Evolutionary conservation across 2,329 filamentous ascomycete species (phyloP).

Genomic region (Aurifilum marmelostoma): DNA sequence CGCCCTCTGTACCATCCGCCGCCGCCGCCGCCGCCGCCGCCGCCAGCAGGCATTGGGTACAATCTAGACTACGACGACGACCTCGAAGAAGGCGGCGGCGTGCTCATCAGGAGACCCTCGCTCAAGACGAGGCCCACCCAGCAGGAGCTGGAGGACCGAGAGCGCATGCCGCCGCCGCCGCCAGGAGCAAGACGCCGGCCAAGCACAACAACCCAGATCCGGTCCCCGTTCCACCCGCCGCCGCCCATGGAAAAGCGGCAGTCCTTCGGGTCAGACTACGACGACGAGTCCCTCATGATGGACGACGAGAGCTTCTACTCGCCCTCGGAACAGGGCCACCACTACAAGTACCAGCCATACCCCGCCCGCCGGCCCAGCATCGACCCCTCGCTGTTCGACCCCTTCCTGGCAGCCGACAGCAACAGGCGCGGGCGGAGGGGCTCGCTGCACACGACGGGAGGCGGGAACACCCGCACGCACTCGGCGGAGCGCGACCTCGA

Average conservation of each 20-base stretch:
- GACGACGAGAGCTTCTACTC: constrained; percentile 44
- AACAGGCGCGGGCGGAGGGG: constrained; percentile 42
- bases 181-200: constrained; percentile 40
- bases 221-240: constrained; percentile 37
- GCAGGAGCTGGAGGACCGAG: constrained; percentile 49
- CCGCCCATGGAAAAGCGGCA: constrained; percentile 31
- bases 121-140: constrained; percentile 39
- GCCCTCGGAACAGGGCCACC: constrained; percentile 33
- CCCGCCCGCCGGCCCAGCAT: constrained; percentile 38
- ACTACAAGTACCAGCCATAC: constrained; percentile 37
- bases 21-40: too few species aligned
- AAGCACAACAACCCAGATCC: constrained; percentile 38
- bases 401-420: constrained; percentile 39
- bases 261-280: constrained; percentile 34
- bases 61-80: constrained; percentile 43
- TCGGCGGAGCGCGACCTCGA: constrained; percentile 38
- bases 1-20: constrained; percentile 6
- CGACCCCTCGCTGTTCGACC: constrained; percentile 45
- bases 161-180: constrained; percentile 56
- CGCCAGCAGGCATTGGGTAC: constrained; percentile 2
- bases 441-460: constrained; percentile 45
- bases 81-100: constrained; percentile 42
- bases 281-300: constrained; percentile 45
- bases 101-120: constrained; percentile 47
- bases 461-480: constrained; percentile 13